Evolutionary conservation across 345 rosid species (phyloP), one percentile per base, ranked within the genome.

Genomic region (Mercurialis annua): DNA sequence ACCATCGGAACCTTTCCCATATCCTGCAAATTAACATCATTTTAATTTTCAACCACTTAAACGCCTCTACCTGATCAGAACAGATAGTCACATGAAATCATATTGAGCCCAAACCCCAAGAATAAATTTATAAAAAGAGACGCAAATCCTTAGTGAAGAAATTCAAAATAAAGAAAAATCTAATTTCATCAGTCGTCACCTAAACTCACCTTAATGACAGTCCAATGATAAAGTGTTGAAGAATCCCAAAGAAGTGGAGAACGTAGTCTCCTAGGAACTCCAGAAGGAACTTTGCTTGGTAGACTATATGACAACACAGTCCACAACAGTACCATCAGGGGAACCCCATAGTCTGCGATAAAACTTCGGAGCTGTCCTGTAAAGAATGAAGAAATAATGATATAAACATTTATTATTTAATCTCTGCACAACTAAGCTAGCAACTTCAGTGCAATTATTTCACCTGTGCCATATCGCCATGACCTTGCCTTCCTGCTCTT

Each of bases 201-300:
- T 14, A 64, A 24, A 10, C 27, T 6, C 81, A 87, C 98, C 84
- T 76, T 79, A 38, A 87, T 54, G 33, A 89, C 92, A n/a, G 94
- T 87, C 98, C 98, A 92, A 54, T 92, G 98, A 20, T 81, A 29
- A 49, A 84, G 48, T 17, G 98, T 84, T 48, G 73, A 76, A 54
- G 89, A 64, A 52, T 92, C 92, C 96, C 92, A 92, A n/a, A 85
- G 89, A 70, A 89, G 90, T 61, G 98, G 96, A 75, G 84, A 71
- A 50, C 73, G 69, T 33, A 92, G 76, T 77, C 92, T 87, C 36
- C 94, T 76, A 14, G 98, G 98, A 58, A 92, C 90, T 18, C 76
- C 86, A 66, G 71, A 5, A 43, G 82, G 86, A 62, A 81, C 80
- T 59, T 65, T 43, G 12, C 53, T 71, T 2, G 96, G 94, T 36